Conservation (phyloP, 208 protist genomes). For the Trypanosoma mega region DNA sequence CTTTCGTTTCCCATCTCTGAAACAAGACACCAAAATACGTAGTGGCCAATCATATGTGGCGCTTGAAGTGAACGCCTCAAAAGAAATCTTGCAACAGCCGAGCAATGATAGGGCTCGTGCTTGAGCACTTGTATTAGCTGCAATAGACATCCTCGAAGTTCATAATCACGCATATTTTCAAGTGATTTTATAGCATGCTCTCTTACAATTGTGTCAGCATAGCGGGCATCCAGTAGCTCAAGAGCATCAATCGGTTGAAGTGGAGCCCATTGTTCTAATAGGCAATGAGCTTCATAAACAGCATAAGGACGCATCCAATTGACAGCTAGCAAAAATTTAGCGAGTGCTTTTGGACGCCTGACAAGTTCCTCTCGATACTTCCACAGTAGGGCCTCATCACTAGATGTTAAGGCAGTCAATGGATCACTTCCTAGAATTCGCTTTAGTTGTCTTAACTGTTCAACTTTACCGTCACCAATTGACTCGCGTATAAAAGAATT, state of each 20-base stretch:
- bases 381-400: constrained; percentile 76
- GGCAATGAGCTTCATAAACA: constrained; percentile 57
- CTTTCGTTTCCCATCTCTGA: constrained; percentile 74
- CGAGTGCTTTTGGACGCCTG: constrained; percentile 49
- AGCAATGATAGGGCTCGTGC: constrained; percentile 85
- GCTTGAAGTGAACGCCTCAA: constrained; percentile 61
- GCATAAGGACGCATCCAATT: constrained; percentile 65
- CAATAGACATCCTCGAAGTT: constrained; percentile 72
- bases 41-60: constrained; percentile 77
- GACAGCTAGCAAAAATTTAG: constrained; percentile 74
- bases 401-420: constrained; percentile 44
- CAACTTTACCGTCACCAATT: constrained; percentile 43
- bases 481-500: constrained; percentile 24
- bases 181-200: constrained; percentile 70
- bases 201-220: constrained; percentile 63
- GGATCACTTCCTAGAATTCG: constrained; percentile 57
- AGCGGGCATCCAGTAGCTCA: constrained; percentile 74
- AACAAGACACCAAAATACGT: constrained; percentile 89
- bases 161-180: constrained; percentile 59
- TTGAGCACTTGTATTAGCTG: constrained; percentile 90
- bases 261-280: constrained; percentile 49
- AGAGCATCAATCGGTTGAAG: constrained; percentile 68
- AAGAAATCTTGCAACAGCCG: constrained; percentile 64
- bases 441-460: constrained; percentile 59
- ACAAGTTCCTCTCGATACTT: constrained; percentile 58